A percentile compares a stretch with the other conserved stretches of the same genome.
Conservation (phyloP, 495 filamentous ascomycete genomes). For the Acidiella bohemica region DNA sequence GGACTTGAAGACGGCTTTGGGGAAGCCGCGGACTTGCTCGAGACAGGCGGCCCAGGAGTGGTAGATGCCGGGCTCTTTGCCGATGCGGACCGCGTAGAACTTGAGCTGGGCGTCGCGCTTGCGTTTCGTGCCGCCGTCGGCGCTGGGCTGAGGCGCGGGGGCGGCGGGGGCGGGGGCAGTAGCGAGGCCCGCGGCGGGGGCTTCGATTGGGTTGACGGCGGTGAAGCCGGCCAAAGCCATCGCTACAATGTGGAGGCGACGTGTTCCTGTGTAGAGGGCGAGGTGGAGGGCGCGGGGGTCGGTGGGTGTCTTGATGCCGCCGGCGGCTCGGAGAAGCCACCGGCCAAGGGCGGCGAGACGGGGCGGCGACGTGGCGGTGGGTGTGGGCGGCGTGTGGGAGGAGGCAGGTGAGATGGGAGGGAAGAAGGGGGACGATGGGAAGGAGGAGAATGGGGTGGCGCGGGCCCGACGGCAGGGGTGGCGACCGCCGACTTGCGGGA, state of each 20-base stretch:
- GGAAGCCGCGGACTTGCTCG: slow-evolving; percentile 70
- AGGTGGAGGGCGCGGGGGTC: too few relatives aligned
- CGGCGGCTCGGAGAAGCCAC: too few relatives aligned
- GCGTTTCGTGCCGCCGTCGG: slow-evolving; percentile 44
- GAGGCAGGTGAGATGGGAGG: too few relatives aligned
- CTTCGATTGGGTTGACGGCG: slow-evolving; percentile 7
- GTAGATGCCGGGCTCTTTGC: slow-evolving; percentile 75
- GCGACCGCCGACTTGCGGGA: too few relatives aligned
- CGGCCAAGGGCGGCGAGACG: not conserved
- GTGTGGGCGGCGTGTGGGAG: not conserved
- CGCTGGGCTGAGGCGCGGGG: not conserved
- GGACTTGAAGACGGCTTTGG: slow-evolving; percentile 71
- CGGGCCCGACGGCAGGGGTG: too few relatives aligned
- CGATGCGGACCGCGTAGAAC: slow-evolving; percentile 77
- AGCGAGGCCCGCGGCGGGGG: not conserved
- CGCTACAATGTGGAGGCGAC: too few relatives aligned
- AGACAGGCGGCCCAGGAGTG: slow-evolving; percentile 69
- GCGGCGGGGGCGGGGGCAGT: not conserved
- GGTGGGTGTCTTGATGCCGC: too few relatives aligned
- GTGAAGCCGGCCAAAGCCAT: slow-evolving; percentile 10
- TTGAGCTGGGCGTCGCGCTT: slow-evolving; percentile 48
- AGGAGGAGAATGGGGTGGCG: not conserved
- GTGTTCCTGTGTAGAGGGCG: too few relatives aligned
- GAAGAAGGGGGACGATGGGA: not conserved
- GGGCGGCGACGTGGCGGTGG: not conserved